Evolutionary conservation across 108 stramenopile genomes (phyloP).

Genomic region (Nitzschia sp.): DNA sequence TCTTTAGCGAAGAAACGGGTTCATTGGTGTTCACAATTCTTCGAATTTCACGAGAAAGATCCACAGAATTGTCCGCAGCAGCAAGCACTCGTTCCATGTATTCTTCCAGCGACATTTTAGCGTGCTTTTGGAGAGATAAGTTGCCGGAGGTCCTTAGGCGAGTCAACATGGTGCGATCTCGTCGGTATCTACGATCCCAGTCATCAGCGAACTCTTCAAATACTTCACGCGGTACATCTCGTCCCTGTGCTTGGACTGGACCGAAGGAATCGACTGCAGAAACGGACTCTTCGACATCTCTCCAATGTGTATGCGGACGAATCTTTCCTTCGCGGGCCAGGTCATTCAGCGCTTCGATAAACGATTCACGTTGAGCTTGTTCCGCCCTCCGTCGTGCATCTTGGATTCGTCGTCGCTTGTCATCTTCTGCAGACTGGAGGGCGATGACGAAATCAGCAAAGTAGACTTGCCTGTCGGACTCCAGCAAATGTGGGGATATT

Average conservation of each 20-base stretch:
- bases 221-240: constrained; percentile 65
- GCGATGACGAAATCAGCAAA: constrained; percentile 79
- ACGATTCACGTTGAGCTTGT: constrained; percentile 78
- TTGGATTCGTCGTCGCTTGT: constrained; percentile 71
- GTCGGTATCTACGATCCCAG: constrained; percentile 65
- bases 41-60: constrained; percentile 48
- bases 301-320: constrained; percentile 54
- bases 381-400: constrained; percentile 73
- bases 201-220: constrained; percentile 78
- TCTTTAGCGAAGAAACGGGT: constrained; percentile 62
- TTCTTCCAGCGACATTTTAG: constrained; percentile 41
- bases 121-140: not conserved
- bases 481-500: constrained; percentile 50
- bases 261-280: constrained; percentile 44
- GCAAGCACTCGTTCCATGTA: constrained; percentile 57
- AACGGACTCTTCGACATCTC: constrained; percentile 54
- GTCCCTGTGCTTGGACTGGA: constrained; percentile 59
- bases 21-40: constrained; percentile 54
- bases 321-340: constrained; percentile 59
- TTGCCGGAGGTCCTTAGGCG: constrained; percentile 35
- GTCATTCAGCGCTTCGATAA: constrained; percentile 35
- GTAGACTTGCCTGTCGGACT: constrained; percentile 68
- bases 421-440: constrained; percentile 74
- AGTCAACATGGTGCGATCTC: constrained; percentile 53
- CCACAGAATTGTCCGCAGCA: constrained; percentile 45